phyloP scores from a whole-genome alignment of 495 filamentous ascomycete species.

The Hypomontagnella monticulosa region DNA sequence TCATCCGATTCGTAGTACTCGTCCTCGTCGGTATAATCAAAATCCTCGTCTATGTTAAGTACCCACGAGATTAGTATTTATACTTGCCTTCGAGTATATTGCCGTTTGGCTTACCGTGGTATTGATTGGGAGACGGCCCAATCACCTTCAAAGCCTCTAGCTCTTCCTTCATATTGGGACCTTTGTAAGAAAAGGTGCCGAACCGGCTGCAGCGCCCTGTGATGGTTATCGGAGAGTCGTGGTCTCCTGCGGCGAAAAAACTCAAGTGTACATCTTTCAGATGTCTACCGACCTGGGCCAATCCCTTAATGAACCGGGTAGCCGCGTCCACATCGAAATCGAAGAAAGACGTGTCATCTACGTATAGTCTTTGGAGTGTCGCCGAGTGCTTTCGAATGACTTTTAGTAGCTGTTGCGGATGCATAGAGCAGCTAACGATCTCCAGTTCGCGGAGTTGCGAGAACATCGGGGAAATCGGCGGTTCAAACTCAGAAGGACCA shows the following conservation, averaged over 20 bases:
- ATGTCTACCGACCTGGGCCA: not conserved
- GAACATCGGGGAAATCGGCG: slow-evolving; percentile 28
- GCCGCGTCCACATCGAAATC: not conserved
- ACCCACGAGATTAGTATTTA: too few species aligned
- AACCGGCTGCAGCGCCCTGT: too few species aligned
- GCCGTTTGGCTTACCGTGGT: too few species aligned
- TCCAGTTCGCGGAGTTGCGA: slow-evolving; percentile 45
- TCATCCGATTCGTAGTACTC: not conserved
- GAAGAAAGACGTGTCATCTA: slow-evolving; percentile 16
- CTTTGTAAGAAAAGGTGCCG: slow-evolving; percentile 12
- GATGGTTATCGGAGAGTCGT: too few species aligned
- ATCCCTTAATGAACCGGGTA: not conserved
- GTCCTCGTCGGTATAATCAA: not conserved
- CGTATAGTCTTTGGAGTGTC: slow-evolving; percentile 45
- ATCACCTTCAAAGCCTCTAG: not conserved
- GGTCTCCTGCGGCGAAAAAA: not conserved
- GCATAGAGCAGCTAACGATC: slow-evolving; percentile 35
- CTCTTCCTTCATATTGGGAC: slow-evolving; percentile 10
- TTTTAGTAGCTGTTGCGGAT: slow-evolving; percentile 17
- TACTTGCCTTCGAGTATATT: too few species aligned
- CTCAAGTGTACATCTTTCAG: slow-evolving; percentile 2
- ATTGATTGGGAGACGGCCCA: not conserved
- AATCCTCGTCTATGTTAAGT: not conserved
- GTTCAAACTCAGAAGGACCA: not conserved
- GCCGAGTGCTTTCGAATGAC: slow-evolving; percentile 48